Percentiles rank a stretch among this genome's conserved stretches.
These are phyloP conservation scores for Melaleuca quinquenervia DNA, from an alignment of 345 rosid genomes.

Conservation along the genomic window DNA sequence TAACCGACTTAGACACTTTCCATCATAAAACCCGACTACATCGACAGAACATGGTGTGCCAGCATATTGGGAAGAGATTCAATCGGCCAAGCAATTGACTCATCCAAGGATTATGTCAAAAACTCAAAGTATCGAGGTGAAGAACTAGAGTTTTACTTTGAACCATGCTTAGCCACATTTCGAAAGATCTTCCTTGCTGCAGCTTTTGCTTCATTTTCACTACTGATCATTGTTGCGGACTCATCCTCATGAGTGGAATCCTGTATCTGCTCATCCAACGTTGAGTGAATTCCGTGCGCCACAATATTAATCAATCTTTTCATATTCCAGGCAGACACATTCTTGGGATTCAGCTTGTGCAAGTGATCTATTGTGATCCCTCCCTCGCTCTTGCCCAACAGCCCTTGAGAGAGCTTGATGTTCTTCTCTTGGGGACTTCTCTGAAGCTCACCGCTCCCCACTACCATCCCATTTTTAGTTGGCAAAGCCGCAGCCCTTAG, in stretches of 20 bases:
- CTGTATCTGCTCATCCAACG: conserved; percentile 70
- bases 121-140: neutral
- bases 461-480: conserved; percentile 6
- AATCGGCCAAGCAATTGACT: neutral
- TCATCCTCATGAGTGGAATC: conserved; percentile 43
- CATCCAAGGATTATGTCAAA: neutral
- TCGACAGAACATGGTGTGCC: neutral
- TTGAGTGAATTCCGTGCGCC: conserved; percentile 58
- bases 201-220: conserved; percentile 69
- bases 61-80: neutral
- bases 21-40: neutral
- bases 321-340: conserved; percentile 93
- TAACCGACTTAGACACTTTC: neutral
- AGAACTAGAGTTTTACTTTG: conserved; percentile 31
- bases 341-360: conserved; percentile 61
- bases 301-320: conserved; percentile 68
- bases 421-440: conserved; percentile 39
- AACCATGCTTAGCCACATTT: conserved; percentile 59
- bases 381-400: conserved; percentile 28
- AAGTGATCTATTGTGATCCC: conserved; percentile 59
- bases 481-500: conserved; percentile 10
- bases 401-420: conserved; percentile 27
- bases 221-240: conserved; percentile 46
- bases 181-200: conserved; percentile 73
- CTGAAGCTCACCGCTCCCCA: conserved; percentile 31